A percentile compares a stretch with the other conserved stretches of the same genome.
These are phyloP conservation scores for Zymoseptoria ardabiliae DNA, from an alignment of 2,329 filamentous ascomycete genomes.

Conservation along the genomic window DNA sequence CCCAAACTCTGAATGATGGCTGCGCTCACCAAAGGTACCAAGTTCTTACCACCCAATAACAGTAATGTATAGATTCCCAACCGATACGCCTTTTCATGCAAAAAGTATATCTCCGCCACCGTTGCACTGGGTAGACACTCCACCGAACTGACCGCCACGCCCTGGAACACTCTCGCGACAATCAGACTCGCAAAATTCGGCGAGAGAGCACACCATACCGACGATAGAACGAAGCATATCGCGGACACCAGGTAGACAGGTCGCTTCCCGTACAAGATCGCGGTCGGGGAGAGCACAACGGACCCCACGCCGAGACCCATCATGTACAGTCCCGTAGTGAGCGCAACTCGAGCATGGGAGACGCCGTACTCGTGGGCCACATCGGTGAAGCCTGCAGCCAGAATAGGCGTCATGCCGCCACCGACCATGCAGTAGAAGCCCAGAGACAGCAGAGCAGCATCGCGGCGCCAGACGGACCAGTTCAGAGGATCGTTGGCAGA, in stretches of 20 bases:
- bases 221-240: constrained; percentile 67
- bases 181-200: constrained; percentile 73
- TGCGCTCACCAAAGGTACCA: constrained; percentile 80
- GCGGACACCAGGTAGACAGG: constrained; percentile 78
- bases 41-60: constrained; percentile 74
- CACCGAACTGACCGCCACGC: constrained; percentile 78
- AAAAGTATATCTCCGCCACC: constrained; percentile 91
- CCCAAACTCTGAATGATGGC: constrained; percentile 67
- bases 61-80: constrained; percentile 89
- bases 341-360: constrained; percentile 62
- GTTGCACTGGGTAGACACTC: constrained; percentile 90
- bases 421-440: constrained; percentile 92
- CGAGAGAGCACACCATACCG: constrained; percentile 80
- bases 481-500: constrained; percentile 87
- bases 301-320: constrained; percentile 81
- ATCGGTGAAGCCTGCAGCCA: constrained; percentile 82
- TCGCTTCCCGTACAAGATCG: constrained; percentile 83
- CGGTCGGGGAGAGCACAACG: constrained; percentile 78
- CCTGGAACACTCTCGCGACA: constrained; percentile 77
- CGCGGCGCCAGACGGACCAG: constrained; percentile 76
- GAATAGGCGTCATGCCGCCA: constrained; percentile 82
- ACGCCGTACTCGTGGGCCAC: constrained; percentile 63
- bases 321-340: constrained; percentile 92
- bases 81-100: constrained; percentile 87
- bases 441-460: constrained; percentile 69